phyloP scores from a whole-genome alignment of 345 rosid genomes.

The Aurinia saxatilis region DNA sequence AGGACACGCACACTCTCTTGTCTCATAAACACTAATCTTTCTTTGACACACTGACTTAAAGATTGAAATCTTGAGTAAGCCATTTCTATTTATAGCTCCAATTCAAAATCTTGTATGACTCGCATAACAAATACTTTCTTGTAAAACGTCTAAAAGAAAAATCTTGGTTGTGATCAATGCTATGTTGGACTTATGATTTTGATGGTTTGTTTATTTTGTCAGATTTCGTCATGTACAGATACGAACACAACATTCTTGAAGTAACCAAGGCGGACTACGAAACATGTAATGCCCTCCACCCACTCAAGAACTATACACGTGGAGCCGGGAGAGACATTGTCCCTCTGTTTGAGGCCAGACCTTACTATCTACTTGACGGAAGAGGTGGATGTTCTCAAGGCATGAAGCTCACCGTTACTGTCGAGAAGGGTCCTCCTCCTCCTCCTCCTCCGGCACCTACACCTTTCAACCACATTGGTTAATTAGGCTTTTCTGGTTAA shows the following conservation, averaged over 20 bases:
- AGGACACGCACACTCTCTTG: not conserved
- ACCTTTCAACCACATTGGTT: conserved; percentile 33
- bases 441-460: conserved; percentile 28
- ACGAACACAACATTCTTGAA: conserved; percentile 78
- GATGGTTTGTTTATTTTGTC: not conserved
- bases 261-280: conserved; percentile 81
- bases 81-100: too few species aligned
- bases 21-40: conserved; percentile 2
- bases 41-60: not conserved
- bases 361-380: conserved; percentile 76
- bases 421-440: conserved; percentile 76
- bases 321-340: conserved; percentile 95
- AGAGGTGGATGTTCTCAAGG: conserved; percentile 85
- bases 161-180: not conserved
- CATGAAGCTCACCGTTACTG: conserved; percentile 66
- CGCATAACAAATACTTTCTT: too few species aligned
- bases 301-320: conserved; percentile 66
- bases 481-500: too few species aligned
- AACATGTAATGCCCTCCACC: conserved; percentile 63
- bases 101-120: too few species aligned
- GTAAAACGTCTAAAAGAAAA: too few species aligned
- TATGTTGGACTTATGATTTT: not conserved
- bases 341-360: conserved; percentile 62
- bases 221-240: conserved; percentile 89
- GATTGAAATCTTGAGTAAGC: conserved; percentile 6